Evolutionary conservation across 495 filamentous ascomycete genomes (phyloP), one percentile per base, ranked within the genome.

Genomic region (Elaphomyces granulatus): DNA sequence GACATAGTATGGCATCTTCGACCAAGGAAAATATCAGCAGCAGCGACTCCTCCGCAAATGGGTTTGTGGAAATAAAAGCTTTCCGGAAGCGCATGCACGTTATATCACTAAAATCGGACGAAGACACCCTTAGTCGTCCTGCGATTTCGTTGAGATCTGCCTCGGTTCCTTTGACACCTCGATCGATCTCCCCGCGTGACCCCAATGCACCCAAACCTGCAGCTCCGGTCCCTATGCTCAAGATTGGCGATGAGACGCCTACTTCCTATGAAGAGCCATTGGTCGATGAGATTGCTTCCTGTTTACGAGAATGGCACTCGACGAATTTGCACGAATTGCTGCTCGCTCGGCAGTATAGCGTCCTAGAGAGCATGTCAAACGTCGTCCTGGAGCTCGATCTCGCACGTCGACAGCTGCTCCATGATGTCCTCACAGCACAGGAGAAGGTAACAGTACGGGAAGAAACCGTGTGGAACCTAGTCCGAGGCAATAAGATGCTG

Each of bases 281-380:
- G 41, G 87, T 99, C 8, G 92, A 96, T 56, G 90, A 99, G 54
- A 95, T 96, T 53, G 87, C 87, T 14, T 93, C 85, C 4, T 96
- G 88, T 54, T 61, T 99, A 20, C 75, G 88, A 18, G 90, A 99
- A 67, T 99, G 90, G 90, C 87, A 99, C 58, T 90, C 87, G 14
- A 93, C 84, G 10, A 93, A 94, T 52, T 71, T 98, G 32, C 92
- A 96, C 58, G 87, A 94, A 57, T 63, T 95, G n/a, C 66, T 96
- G 1, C 71, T 99, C 9, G 73, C 72, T 31, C 71, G 83, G 34
- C 75, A 84, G 50, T 96, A 99, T 62, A 61, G 68, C 28, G 67
- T 78, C 37, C 70, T 96, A 26, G 85, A 92, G 45, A 78, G 81
- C 38, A 75, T 95, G 56, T 81, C 83, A 14, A 68, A 70, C 28